phyloP scores from a whole-genome alignment of 2,329 filamentous ascomycete genomes.

The Trematosphaeria pertusa region DNA sequence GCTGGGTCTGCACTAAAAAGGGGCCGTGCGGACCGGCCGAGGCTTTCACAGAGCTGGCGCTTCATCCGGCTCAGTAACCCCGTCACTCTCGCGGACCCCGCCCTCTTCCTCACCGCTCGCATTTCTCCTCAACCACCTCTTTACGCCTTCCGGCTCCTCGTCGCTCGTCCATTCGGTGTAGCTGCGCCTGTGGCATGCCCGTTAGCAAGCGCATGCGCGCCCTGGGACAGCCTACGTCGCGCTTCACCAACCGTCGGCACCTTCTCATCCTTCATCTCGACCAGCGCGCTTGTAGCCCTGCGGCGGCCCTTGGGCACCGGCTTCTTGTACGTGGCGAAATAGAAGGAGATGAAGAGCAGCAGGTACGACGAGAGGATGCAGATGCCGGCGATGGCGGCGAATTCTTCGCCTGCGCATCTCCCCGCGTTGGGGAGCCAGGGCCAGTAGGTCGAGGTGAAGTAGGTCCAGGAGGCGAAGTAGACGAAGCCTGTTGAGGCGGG shows the following conservation, averaged over 20 bases:
- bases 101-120: neutral
- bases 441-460: constrained; percentile 94
- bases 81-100: neutral
- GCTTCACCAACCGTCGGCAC: constrained; percentile 62
- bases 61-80: neutral
- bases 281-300: constrained; percentile 82
- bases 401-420: constrained; percentile 93
- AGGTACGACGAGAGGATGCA: constrained; percentile 94
- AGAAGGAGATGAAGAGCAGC: constrained; percentile 98
- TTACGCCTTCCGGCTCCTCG: constrained; percentile 75
- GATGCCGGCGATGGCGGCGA: constrained; percentile 91
- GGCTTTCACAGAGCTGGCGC: neutral
- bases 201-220: constrained; percentile 44
- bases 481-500: constrained; percentile 74
- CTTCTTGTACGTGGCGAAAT: constrained; percentile 95
- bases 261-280: constrained; percentile 81
- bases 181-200: constrained; percentile 51
- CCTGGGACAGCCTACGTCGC: constrained; percentile 59
- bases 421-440: constrained; percentile 82
- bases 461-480: constrained; percentile 99
- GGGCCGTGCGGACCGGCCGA: neutral
- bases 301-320: constrained; percentile 74
- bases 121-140: constrained; percentile 2
- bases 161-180: constrained; percentile 64
- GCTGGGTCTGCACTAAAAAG: too few species aligned